Evolutionary conservation across 805 yeast species (phyloP), one percentile per base, ranked within the genome.

Genomic region (Debaryomyces maramus): DNA sequence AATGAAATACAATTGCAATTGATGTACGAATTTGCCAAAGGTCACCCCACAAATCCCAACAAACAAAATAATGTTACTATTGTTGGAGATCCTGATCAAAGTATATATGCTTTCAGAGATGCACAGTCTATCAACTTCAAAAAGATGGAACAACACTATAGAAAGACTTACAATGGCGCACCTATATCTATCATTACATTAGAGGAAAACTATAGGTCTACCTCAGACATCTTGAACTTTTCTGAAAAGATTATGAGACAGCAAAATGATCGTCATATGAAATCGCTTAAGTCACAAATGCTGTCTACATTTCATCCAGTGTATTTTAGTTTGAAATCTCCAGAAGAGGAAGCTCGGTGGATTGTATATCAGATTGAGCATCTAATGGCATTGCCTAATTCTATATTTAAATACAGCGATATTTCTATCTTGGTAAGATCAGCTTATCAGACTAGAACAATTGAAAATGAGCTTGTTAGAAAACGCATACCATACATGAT

Each of bases 11-110:
- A 91, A 56, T 69, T 88, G 47, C 77, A 79, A 39, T 65, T 93
- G 33, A 75, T 88, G 70, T 74, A 73, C 45, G 63, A 67, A 35
- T 66, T 70, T 51, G 68, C 73, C 2, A 41, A 43, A 29, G 67
- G 67, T 7, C 54, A 59, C 41, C 67, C 74, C 28, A 52, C 60
- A 3, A 58, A 62, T 14, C 20, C 45, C 5, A 20, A 32, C 5
- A 30, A 55, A 14, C 70, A 68, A 26, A 57, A 79, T 44, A 82
- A 82, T 42, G 74, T 91, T 6, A 87, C 97, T 0, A 82, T 89
- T 1, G 97, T 91, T 2, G 99, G 99, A 1, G 99, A 91, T 56
- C 96, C 97, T 0, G 97, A 93, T 60, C 99, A 91, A 61, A 83
- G 95, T 54, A 91, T 91, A 16, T 91, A 93, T 58, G 88, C 84